Percentiles rank a stretch among this genome's conserved stretches.
Evolutionary conservation across 2,329 filamentous ascomycete genomes (phyloP).

Genomic region (Trichoderma sp.): DNA sequence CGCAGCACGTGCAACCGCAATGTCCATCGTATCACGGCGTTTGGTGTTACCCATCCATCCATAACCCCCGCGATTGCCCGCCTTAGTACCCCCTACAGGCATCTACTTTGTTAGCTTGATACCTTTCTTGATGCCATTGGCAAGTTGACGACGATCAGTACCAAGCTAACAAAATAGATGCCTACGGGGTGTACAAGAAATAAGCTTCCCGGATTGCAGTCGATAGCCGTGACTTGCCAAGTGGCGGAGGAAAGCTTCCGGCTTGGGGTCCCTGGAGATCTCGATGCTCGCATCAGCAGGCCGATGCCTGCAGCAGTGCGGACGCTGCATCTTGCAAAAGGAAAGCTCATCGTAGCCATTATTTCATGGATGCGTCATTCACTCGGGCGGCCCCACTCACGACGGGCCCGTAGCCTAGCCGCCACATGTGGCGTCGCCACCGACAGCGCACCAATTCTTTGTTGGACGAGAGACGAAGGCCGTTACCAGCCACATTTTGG

Average conservation of each 20-base stretch:
- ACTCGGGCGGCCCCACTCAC: neutral
- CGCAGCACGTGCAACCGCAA: neutral
- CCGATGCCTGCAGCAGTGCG: neutral
- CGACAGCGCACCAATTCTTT: neutral
- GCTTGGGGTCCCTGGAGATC: neutral
- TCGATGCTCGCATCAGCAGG: conserved; percentile 12
- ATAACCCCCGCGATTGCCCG: neutral
- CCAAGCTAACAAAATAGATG: too few relatives aligned
- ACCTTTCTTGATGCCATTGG: too few relatives aligned
- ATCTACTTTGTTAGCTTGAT: too few relatives aligned
- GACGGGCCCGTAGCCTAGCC: neutral
- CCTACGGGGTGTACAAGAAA: too few relatives aligned
- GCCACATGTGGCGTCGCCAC: conserved; percentile 16
- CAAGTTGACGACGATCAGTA: too few relatives aligned
- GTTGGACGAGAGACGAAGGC: neutral
- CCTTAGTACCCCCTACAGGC: too few relatives aligned
- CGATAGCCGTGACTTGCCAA: neutral
- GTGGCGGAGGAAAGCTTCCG: conserved; percentile 6
- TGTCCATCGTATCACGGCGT: neutral
- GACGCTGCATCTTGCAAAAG: neutral
- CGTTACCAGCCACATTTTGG: neutral
- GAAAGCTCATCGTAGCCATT: neutral
- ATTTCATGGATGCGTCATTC: conserved; percentile 16
- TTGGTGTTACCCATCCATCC: neutral
- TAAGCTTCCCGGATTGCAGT: neutral